A percentile compares a stretch with the other conserved stretches of the same genome.
phyloP scores from a whole-genome alignment of 306 rosid genomes.

The cucumber (Cucumis sativus) region Cucumber_9930_V3 NC_026659.2:24130001-24130500 shows the following conservation, averaged over 20 bases:
- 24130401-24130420: background rate
- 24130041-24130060: background rate
- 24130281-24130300: background rate
- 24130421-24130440: background rate
- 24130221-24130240: slow-evolving; percentile 88
- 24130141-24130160: slow-evolving; percentile 98
- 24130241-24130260: background rate
- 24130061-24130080: background rate
- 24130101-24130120: slow-evolving; percentile 10
- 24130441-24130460: background rate
- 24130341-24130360: background rate
- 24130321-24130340: background rate
- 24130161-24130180: slow-evolving; percentile 97
- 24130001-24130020: slow-evolving; percentile 98
- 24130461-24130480: background rate
- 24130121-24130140: slow-evolving; percentile 15
- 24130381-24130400: background rate
- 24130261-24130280: background rate
- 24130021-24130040: slow-evolving; percentile 27
- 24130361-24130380: background rate
- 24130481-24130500: background rate
- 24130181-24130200: slow-evolving; percentile 97
- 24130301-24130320: background rate
- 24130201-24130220: slow-evolving; percentile 94
- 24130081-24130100: background rate